phyloP scores from a whole-genome alignment of 805 yeast genomes.

The Saturnispora quitensis region DNA sequence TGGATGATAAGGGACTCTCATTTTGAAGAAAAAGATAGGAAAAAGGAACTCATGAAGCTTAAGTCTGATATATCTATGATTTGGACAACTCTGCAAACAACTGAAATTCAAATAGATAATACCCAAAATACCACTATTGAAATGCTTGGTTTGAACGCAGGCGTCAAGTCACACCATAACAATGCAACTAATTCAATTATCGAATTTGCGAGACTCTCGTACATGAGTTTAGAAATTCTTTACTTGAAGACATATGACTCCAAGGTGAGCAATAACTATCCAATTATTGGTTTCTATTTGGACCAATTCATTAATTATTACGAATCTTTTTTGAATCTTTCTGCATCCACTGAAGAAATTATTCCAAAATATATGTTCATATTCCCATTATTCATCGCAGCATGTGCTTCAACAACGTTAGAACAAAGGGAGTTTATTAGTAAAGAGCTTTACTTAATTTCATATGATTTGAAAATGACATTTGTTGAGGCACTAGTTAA shows the following conservation, averaged over 20 bases:
- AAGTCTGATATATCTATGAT: constrained; percentile 21
- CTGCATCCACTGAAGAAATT: not conserved
- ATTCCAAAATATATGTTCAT: constrained; percentile 11
- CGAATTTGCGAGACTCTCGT: constrained; percentile 19
- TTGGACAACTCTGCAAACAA: constrained; percentile 25
- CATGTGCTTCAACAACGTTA: constrained; percentile 21
- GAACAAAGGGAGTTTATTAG: constrained; percentile 21
- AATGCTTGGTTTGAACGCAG: not conserved
- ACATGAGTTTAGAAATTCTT: constrained; percentile 23
- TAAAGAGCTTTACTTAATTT: constrained; percentile 19
- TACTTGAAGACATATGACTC: constrained; percentile 18
- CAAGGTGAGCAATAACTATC: constrained; percentile 13
- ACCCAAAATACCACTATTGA: not conserved
- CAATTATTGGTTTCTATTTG: constrained; percentile 22
- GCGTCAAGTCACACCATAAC: not conserved
- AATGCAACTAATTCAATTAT: not conserved
- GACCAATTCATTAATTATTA: constrained; percentile 18
- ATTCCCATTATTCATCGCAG: constrained; percentile 23
- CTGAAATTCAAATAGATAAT: constrained; percentile 21
- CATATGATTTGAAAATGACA: constrained; percentile 9
- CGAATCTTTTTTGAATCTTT: constrained; percentile 3
- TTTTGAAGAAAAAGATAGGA: constrained; percentile 3
- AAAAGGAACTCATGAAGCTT: constrained; percentile 9
- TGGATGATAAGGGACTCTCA: constrained; percentile 25
- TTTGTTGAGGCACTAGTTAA: constrained; percentile 15